phyloP scores from a whole-genome alignment of 2,329 filamentous ascomycete species.

The Verticillium isaacii region DNA sequence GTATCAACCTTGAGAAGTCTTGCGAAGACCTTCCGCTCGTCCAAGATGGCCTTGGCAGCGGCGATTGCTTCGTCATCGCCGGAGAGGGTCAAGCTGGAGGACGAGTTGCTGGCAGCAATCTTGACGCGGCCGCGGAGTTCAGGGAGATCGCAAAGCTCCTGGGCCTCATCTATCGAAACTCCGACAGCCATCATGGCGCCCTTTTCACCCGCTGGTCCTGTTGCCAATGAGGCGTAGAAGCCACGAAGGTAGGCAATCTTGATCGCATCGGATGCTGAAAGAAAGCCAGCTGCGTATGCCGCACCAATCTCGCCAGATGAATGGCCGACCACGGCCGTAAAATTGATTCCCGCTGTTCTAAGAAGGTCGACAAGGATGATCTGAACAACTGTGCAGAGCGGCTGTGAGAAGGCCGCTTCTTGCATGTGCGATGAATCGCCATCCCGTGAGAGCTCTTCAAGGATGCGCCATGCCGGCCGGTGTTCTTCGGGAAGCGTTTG shows the following conservation, averaged over 20 bases:
- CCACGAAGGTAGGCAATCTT: slow-evolving; percentile 17
- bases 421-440: slow-evolving; percentile 17
- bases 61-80: slow-evolving; percentile 23
- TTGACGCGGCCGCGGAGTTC: slow-evolving; percentile 13
- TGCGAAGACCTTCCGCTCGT: slow-evolving; percentile 13
- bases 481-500: slow-evolving; percentile 12
- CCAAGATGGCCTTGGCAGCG: slow-evolving; percentile 13
- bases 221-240: not conserved
- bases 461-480: slow-evolving; percentile 19
- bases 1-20: slow-evolving; percentile 18
- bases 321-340: slow-evolving; percentile 37
- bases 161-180: slow-evolving; percentile 12
- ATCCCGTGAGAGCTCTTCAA: slow-evolving; percentile 15
- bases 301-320: slow-evolving; percentile 47
- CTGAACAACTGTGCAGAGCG: slow-evolving; percentile 15
- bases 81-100: slow-evolving; percentile 15
- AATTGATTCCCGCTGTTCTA: slow-evolving; percentile 22
- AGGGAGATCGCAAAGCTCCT: slow-evolving; percentile 14
- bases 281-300: slow-evolving; percentile 40
- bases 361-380: slow-evolving; percentile 21
- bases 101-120: slow-evolving; percentile 21
- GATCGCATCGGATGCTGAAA: slow-evolving; percentile 22
- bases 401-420: slow-evolving; percentile 13
- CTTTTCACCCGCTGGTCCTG: slow-evolving; percentile 1
- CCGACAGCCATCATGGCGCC: slow-evolving; percentile 20